Percentiles rank a stretch among this genome's conserved stretches.
These are phyloP conservation scores for Elsinoe australis DNA, from an alignment of 2,329 filamentous ascomycete genomes.

Conservation along the genomic window DNA sequence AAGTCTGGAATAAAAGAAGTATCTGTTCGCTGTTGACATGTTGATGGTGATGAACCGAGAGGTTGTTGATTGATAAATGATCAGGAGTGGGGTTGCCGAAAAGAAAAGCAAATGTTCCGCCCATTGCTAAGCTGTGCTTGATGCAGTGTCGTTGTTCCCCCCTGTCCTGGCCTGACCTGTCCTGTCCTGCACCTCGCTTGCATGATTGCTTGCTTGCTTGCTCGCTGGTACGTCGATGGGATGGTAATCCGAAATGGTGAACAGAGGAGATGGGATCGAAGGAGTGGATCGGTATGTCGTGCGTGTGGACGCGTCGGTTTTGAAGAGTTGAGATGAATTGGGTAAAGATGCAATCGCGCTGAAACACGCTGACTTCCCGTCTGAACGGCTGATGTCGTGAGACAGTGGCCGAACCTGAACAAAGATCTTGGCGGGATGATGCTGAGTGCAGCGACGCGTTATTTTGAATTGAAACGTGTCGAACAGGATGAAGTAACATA, in stretches of 20 bases:
- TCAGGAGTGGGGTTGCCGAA: too few relatives aligned
- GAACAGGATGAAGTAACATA: background rate
- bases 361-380: too few relatives aligned
- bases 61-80: too few relatives aligned
- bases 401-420: too few relatives aligned
- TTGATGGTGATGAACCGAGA: too few relatives aligned
- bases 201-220: slow-evolving; percentile 3
- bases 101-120: too few relatives aligned
- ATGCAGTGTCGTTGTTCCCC: background rate
- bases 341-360: background rate
- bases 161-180: background rate
- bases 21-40: too few relatives aligned
- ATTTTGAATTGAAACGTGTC: background rate
- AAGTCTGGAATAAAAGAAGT: too few relatives aligned
- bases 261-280: background rate
- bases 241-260: background rate
- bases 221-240: too few relatives aligned
- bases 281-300: background rate
- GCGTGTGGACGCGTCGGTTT: slow-evolving; percentile 9
- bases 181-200: too few relatives aligned
- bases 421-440: too few relatives aligned
- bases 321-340: background rate
- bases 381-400: background rate
- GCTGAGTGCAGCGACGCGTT: slow-evolving; percentile 3
- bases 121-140: background rate